Base-by-base conservation (phyloP, 208 protist genomes). In the Sergeia podlipaevii region DNA sequence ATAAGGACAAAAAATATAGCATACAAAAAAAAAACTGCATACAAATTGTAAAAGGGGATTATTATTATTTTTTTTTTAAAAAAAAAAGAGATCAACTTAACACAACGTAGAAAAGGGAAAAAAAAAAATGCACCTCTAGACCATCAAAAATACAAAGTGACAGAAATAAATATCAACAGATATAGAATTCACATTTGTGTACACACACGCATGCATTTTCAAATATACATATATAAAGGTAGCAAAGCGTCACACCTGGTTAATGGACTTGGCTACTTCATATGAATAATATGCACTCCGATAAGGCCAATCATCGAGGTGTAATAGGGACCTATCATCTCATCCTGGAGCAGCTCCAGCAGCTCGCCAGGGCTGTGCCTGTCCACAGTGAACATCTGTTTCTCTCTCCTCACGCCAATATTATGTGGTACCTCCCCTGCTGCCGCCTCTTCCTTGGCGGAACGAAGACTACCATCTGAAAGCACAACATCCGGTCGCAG, bases 261-360 rank as follows among this genome's bases (percentile, higher is more conserved):
- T 15, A 13, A 13, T 26, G n/a, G 11, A 26, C 11, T 21, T 21
- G 42, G 17, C 15, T 11, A 5, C 24, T 55, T 27, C 28, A 59
- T 39, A 18, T 55, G 64, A 38, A 77, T 8, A 23, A 92, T 54
- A 41, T 92, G 80, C 42, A 92, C 72, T 7, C 80, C 85, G 23
- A 92, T 72, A 17, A 85, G 68, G 4, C 80, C 85, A 3, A 71
- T 78, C 73, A 85, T 76, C 6, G 60, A 63, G 1, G 69, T 71
- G 45, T 81, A 85, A 48, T 86, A 89, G 1, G 75, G 55, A 1
- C 85, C 85, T 41, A 92, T 75, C 74, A 81, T 74, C 21, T 61
- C 74, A 60, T 81, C 74, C 23, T 58, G 50, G 45, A 85, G 46
- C 26, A 77, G 36, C n/a, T 77, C 70, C 7, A 66, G 55, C 32